Evolutionary conservation across 257 asterid genomes (phyloP), one percentile per base, ranked within the genome.

Genomic region (Cinchona pubescens): DNA sequence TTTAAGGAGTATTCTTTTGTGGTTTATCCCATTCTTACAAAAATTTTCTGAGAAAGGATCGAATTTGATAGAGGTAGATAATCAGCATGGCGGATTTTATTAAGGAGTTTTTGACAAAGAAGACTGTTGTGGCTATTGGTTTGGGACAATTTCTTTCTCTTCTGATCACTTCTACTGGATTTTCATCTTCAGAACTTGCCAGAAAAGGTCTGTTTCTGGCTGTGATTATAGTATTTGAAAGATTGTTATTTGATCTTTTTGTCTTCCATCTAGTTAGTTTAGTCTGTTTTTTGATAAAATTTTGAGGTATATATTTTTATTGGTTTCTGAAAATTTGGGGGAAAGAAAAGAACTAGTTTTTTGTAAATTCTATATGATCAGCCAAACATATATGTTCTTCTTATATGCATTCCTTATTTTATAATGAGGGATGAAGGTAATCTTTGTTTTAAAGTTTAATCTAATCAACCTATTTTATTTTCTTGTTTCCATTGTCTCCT

Each of bases 91-190:
- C 76, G 85, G 79, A 64, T 76, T 76, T 78, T 68, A 81, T 83
- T 64, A 82, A 78, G 82, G 86, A 78, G 58, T 55, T 80, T 78
- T 86, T 83, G 86, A 80, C 86, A 2, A 92, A 86, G 81, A 87
- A 71, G 74, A 87, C 96, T 25, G 79, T 91, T 66, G 72, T 86
- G 83, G 96, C 90, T 73, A 93, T 94, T 75, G 88, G 79, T 55
- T 82, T 94, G 80, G 99, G 99, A 4, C 99, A 94, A 76, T 30
- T 90, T 65, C 91, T 94, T 23, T 94, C 99, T 30, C 98, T 94
- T 79, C 64, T 94, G 15, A 75, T 94, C 61, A 92, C 98, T 76
- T 90, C 99, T 11, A 94, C 99, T 45, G 99, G 98, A 34, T 92
- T 94, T 82, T 75, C 96, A 56, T 94, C 99, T 45, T 94, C 99